phyloP scores from a whole-genome alignment of 345 rosid genomes.

The Alliaria petiolata region DNA sequence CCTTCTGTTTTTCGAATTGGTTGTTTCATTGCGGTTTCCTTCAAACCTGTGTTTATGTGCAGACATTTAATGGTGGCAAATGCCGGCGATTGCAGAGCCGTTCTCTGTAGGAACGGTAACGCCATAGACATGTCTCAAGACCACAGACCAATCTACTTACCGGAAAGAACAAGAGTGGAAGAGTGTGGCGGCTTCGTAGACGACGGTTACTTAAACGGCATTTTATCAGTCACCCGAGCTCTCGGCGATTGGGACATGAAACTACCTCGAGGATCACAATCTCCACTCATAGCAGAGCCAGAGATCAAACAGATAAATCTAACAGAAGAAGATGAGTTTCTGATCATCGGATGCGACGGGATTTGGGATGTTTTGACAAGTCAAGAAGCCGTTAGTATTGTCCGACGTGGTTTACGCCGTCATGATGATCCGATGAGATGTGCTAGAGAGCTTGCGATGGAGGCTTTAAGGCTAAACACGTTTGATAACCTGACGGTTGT shows the following conservation, averaged over 20 bases:
- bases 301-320: constrained; percentile 50
- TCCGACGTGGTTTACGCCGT: constrained; percentile 55
- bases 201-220: constrained; percentile 73
- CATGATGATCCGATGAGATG: constrained; percentile 75
- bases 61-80: constrained; percentile 62
- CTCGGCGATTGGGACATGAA: constrained; percentile 96
- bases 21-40: no score
- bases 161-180: constrained; percentile 71
- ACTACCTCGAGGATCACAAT: constrained; percentile 48
- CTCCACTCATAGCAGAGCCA: constrained; percentile 89
- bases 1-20: no score
- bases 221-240: constrained; percentile 75
- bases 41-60: no score
- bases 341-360: constrained; percentile 86
- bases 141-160: constrained; percentile 58
- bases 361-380: constrained; percentile 85
- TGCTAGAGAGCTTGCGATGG: constrained; percentile 80
- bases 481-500: constrained; percentile 79
- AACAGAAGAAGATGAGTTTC: constrained; percentile 81
- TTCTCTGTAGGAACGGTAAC: constrained; percentile 64
- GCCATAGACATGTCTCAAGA: constrained; percentile 84
- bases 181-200: constrained; percentile 56
- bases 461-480: constrained; percentile 58
- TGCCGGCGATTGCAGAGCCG: constrained; percentile 89
- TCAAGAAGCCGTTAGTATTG: constrained; percentile 70